Evolutionary conservation across 768 basidiomycete genomes (phyloP).

Genomic region (Lanmaoa pseudosensibilis): DNA sequence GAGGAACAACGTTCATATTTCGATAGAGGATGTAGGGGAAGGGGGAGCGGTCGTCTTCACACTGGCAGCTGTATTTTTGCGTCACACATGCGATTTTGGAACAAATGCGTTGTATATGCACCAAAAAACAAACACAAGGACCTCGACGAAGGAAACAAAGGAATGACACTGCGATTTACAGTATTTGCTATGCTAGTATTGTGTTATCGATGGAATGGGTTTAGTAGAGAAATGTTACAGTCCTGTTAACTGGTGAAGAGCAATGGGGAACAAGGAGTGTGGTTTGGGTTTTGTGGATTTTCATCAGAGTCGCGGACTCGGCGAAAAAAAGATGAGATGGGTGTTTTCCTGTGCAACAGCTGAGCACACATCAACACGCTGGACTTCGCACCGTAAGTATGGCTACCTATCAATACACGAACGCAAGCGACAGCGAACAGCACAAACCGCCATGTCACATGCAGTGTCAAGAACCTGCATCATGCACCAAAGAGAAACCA

Average conservation of each 20-base stretch:
- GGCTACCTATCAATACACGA: slow-evolving; percentile 57
- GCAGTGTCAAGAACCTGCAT: slow-evolving; percentile 34
- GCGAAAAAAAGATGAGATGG: slow-evolving; percentile 3
- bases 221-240: slow-evolving; percentile 29
- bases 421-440: slow-evolving; percentile 38
- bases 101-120: slow-evolving; percentile 24
- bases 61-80: slow-evolving; percentile 10
- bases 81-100: slow-evolving; percentile 11
- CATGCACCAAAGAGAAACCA: slow-evolving; percentile 16
- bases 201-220: slow-evolving; percentile 18
- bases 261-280: slow-evolving; percentile 20
- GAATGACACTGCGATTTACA: slow-evolving; percentile 31
- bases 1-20: neutral
- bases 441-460: slow-evolving; percentile 26
- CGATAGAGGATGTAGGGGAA: neutral
- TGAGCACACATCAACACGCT: slow-evolving; percentile 25
- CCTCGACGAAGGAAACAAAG: slow-evolving; percentile 22
- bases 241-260: slow-evolving; percentile 24
- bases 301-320: slow-evolving; percentile 30
- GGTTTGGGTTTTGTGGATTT: slow-evolving; percentile 21
- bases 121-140: slow-evolving; percentile 21
- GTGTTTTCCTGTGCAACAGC: slow-evolving; percentile 13
- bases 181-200: slow-evolving; percentile 27
- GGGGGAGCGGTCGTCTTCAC: neutral
- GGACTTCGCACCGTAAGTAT: slow-evolving; percentile 42